Base-by-base conservation (phyloP, 768 basidiomycete genomes). In the Phlebiopsis flavidoalba region DNA sequence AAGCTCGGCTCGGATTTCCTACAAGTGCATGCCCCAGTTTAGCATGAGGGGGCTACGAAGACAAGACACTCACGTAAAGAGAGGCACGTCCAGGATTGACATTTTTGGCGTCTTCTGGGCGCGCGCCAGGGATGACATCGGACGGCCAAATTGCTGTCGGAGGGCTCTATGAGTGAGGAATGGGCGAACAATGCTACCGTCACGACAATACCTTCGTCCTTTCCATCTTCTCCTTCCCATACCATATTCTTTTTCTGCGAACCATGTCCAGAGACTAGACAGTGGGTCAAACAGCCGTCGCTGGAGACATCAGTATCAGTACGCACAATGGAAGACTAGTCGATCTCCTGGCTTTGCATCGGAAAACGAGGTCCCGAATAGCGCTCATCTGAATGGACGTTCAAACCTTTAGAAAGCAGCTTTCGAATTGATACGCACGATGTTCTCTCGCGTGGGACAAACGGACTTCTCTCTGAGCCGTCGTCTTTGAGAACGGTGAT, bases 191-290 rank as follows among this genome's bases (percentile, higher is more conserved):
- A 8, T 17, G 5, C 37, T 22, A 10, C 14, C 7, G 17, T 40
- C 10, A 8, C n/a, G n/a, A 35, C 17, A 15, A 8, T 59, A 83
- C 84, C 79, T 71, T 85, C 83, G 52, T 85, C 83, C 58, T 74
- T 68, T 2, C 81, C 84, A 21, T 77, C 51, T 5, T 73, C 62
- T 85, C 83, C 1, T 71, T 77, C 8, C 73, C 70, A 60, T 82
- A n/a, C 72, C 17, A 69, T 60, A 24, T 78, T 80, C 1, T 73
- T 62, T 7, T 77, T 70, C 62, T 85, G 84, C 12, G 65, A 63
- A 0, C 77, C 78, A 63, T 85, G 83, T 0, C 84, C 84, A 0
- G 83, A 78, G 64, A 80, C 79, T 80, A 60, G 8, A 10, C 24
- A 35, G 5, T n/a, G 8, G 3, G 43, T 49, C n/a, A 53, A 21